A percentile compares a stretch with the other conserved stretches of the same genome.
Evolutionary conservation across 2,329 filamentous ascomycete genomes (phyloP).

Genomic region (Tolypocladium cylindrosporum): DNA sequence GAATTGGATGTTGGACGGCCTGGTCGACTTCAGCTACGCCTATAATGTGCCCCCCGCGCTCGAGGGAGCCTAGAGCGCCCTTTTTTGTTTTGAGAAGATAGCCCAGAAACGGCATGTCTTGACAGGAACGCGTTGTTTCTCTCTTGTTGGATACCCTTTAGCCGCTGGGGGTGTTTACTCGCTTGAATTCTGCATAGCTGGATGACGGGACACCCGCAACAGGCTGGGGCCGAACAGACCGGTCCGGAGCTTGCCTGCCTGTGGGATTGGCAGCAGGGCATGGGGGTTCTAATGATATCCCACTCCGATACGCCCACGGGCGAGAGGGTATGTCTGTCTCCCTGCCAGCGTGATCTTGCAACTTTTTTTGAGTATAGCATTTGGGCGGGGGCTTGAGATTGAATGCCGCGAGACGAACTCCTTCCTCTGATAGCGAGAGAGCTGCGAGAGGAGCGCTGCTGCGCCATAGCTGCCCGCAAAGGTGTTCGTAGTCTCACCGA

Average conservation of each 20-base stretch:
- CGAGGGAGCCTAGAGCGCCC: conserved; percentile 34
- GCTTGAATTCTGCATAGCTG: background rate
- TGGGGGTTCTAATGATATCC: background rate
- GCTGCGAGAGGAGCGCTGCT: background rate
- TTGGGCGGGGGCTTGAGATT: background rate
- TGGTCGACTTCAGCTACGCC: conserved; percentile 69
- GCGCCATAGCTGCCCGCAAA: background rate
- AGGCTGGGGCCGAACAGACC: background rate
- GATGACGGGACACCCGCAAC: background rate
- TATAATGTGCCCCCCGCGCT: conserved; percentile 37
- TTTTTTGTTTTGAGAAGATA: background rate
- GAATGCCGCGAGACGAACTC: background rate
- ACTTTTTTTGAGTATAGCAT: background rate
- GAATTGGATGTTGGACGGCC: conserved; percentile 85
- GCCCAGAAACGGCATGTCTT: background rate
- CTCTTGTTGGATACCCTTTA: background rate
- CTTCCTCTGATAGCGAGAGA: background rate
- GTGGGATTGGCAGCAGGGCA: background rate
- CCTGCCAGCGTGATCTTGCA: background rate
- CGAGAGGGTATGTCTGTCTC: background rate
- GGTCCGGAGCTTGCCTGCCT: background rate
- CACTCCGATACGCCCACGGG: background rate
- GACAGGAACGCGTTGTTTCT: background rate
- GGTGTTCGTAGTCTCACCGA: background rate
- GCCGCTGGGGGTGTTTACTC: background rate